These are phyloP conservation scores for Tylopilus sp. DNA, from an alignment of 768 basidiomycete genomes.

Conservation along the genomic window DNA sequence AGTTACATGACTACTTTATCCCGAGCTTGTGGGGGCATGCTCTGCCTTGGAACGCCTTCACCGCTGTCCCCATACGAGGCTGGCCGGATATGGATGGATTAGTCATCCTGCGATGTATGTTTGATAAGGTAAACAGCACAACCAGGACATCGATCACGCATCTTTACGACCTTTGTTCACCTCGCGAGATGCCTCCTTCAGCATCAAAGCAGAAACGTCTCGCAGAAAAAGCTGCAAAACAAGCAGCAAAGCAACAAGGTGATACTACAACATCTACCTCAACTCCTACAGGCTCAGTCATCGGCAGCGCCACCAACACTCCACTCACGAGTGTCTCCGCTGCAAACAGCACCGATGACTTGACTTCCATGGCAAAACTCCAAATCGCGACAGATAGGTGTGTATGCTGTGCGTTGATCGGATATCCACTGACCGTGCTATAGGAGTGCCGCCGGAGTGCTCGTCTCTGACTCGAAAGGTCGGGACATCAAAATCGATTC, in stretches of 20 bases:
- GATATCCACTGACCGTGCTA: conserved; percentile 6
- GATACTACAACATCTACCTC: conserved; percentile 48
- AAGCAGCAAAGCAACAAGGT: conserved; percentile 53
- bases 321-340: conserved; percentile 83
- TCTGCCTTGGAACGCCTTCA: too few species aligned
- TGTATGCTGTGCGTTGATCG: conserved; percentile 2
- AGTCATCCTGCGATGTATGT: conserved; percentile 19
- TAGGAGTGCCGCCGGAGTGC: conserved; percentile 88
- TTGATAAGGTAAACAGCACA: conserved; percentile 18
- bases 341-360: conserved; percentile 74
- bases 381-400: conserved; percentile 88
- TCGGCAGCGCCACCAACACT: conserved; percentile 64
- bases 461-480: conserved; percentile 87
- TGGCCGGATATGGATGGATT: conserved; percentile 17
- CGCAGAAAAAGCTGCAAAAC: conserved; percentile 89
- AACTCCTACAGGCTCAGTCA: conserved; percentile 61
- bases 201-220: conserved; percentile 90
- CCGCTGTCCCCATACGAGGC: too few species aligned
- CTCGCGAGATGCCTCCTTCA: conserved; percentile 62
- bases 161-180: conserved; percentile 2
- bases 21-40: too few species aligned
- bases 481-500: conserved; percentile 98
- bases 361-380: conserved; percentile 85
- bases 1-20: too few species aligned
- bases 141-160: conserved; percentile 27